Base-by-base conservation (phyloP, 352 stramenopile genomes). In the Globisporangium parvum region DNA sequence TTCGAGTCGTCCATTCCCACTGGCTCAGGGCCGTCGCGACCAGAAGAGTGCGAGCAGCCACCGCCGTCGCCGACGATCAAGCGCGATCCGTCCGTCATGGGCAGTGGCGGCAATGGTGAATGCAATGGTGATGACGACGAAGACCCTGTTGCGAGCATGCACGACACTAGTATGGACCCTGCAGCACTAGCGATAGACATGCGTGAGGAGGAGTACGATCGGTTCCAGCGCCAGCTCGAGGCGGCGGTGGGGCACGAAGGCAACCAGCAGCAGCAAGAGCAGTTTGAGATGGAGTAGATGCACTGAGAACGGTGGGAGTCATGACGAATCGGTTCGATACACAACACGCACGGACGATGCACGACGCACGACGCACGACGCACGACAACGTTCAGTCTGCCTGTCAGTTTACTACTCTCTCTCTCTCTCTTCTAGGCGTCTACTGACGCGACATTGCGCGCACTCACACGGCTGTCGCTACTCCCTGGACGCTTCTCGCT, bases 11-110 rank as follows among this genome's bases (percentile, higher is more conserved):
- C 74, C 0, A 82, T 87, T 12, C 84, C 81, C 10, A 67, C 63
- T 6, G 41, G 51, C 11, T 41, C 47, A 33, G 61, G 17, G 2
- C 50, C 59, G 3, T 15, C 41, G 10, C 69, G 72, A 0, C 73
- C 80, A 0, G 78, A 92, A 42, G 81, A 88, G 55, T 89, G 80
- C 51, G 77, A 91, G 57, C 83, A 88, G 40, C 72, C 75, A 26
- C 81, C 79, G 35, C 79, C 79, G 24, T 94, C 81, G 15, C 84
- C 84, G 11, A 76, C 70, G 26, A 87, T 91, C 62, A 94, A 91
- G 65, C 71, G 78, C 49, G 78, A 91, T n/a, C 68, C 75, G 8
- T 84, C 69, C n/a, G 54, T 61, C 42, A 53, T 35, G 45, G 51
- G 18, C 14, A 49, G 40, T n/a, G 33, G 41, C n/a, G 47, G 53